Conservation (phyloP, 768 basidiomycete species). For the Podaxis carcinomalis region DNA sequence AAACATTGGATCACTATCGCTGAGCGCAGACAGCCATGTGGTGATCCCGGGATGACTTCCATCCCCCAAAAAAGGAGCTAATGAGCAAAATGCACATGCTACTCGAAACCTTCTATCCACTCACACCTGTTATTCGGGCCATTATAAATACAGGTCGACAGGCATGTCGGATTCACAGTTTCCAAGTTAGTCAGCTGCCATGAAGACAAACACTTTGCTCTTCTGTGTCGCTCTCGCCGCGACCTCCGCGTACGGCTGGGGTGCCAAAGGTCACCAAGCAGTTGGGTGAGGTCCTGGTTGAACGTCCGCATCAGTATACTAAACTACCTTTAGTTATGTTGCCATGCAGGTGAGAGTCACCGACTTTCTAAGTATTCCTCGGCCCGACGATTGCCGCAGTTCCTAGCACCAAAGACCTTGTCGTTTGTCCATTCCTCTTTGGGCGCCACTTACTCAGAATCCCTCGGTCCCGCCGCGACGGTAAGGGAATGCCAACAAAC, state of each 20-base stretch:
- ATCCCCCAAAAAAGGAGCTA: background rate
- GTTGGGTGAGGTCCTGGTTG: conserved; percentile 29
- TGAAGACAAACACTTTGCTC: background rate
- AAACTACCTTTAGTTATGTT: conserved; percentile 25
- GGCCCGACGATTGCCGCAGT: conserved; percentile 25
- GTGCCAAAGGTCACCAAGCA: conserved; percentile 38
- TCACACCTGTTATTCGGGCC: background rate
- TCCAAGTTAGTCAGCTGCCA: background rate
- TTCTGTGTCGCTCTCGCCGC: conserved; percentile 11
- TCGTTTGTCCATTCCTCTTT: conserved; percentile 42
- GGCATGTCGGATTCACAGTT: background rate
- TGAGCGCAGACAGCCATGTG: background rate
- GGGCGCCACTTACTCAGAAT: conserved; percentile 36
- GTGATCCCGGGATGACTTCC: background rate
- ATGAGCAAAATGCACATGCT: background rate
- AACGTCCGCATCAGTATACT: background rate
- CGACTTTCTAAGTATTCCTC: background rate
- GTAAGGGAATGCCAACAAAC: conserved; percentile 22
- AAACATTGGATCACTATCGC: background rate
- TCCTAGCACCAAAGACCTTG: conserved; percentile 43
- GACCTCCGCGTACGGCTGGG: conserved; percentile 32
- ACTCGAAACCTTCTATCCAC: background rate
- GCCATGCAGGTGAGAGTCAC: conserved; percentile 34
- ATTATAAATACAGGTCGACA: background rate
- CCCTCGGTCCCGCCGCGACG: conserved; percentile 46